Conservation (phyloP, 1,284 basidiomycete genomes). For the Cryptococcus sp. region DNA sequence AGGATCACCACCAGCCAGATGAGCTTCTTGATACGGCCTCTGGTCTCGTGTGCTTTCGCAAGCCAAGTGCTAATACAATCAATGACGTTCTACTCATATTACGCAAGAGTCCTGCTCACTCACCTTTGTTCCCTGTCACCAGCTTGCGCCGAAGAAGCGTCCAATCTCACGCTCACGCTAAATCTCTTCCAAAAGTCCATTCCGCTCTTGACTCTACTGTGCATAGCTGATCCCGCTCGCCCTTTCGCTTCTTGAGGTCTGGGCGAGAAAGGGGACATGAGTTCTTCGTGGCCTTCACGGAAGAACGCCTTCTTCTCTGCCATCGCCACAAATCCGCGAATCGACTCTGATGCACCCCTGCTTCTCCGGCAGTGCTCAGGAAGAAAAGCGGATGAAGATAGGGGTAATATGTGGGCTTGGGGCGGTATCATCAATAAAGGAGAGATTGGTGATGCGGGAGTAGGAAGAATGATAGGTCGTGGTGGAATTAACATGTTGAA, state of each 20-base stretch:
- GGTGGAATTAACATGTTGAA: constrained; percentile 9
- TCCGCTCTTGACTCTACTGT: constrained; percentile 15
- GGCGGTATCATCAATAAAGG: constrained; percentile 35
- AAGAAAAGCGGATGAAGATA: constrained; percentile 1
- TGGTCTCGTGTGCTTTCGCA: constrained; percentile 22
- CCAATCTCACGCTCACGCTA: constrained; percentile 30
- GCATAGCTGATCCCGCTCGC: constrained; percentile 12
- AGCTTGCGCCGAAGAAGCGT: constrained; percentile 4
- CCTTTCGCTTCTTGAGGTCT: constrained; percentile 8
- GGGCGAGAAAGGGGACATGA: constrained; percentile 40
- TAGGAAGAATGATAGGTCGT: constrained; percentile 13
- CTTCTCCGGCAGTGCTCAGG: constrained; percentile 1
- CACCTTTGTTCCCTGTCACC: constrained; percentile 22
- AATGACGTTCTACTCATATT: neutral
- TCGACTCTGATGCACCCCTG: constrained; percentile 22
- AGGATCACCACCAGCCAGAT: constrained; percentile 16
- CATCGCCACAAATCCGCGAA: constrained; percentile 40
- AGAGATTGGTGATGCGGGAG: constrained; percentile 19
- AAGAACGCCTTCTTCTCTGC: constrained; percentile 47
- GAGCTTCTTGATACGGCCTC: constrained; percentile 21
- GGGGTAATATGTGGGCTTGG: constrained; percentile 18
- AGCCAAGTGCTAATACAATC: constrained; percentile 30
- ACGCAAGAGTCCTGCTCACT: constrained; percentile 5
- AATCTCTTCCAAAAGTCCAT: constrained; percentile 50
- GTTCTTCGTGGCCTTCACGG: constrained; percentile 43